These are phyloP conservation scores for Chlamydomonas eustigma DNA, from an alignment of 139 green algal species.

Conservation along the genomic window DNA sequence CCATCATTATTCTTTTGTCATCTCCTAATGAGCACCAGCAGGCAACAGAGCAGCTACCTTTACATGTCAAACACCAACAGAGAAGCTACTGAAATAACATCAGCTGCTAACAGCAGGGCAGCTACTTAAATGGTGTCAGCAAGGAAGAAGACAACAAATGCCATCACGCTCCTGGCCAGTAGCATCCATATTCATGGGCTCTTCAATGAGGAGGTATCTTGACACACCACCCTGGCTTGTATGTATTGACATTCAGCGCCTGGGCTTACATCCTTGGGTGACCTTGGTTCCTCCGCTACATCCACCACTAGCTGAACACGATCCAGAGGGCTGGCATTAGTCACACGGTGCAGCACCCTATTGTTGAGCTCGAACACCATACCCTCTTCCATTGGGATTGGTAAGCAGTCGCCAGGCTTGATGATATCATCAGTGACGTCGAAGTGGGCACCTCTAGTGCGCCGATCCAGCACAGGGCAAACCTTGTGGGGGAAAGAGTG, in stretches of 20 bases:
- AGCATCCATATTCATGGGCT: no score
- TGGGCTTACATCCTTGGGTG: neutral
- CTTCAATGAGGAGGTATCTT: neutral
- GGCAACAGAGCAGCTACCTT: no score
- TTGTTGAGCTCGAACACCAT: slow-evolving; percentile 75
- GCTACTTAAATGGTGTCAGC: no score
- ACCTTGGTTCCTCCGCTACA: neutral
- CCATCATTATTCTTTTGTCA: no score
- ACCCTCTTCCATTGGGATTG: slow-evolving; percentile 47
- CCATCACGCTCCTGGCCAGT: no score
- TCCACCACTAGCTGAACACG: neutral
- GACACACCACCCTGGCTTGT: neutral
- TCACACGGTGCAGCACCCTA: slow-evolving; percentile 35
- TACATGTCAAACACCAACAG: no score
- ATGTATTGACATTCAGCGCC: neutral
- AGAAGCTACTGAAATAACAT: no score
- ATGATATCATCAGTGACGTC: neutral
- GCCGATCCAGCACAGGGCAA: neutral
- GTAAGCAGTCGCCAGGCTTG: slow-evolving; percentile 13
- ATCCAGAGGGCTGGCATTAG: neutral
- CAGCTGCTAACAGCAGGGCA: no score
- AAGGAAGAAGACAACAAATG: no score
- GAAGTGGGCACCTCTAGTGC: neutral
- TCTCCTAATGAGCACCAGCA: no score
- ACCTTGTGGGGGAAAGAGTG: neutral